Evolutionary conservation across 768 basidiomycete species (phyloP).

Genomic region (Harrya chromipes): DNA sequence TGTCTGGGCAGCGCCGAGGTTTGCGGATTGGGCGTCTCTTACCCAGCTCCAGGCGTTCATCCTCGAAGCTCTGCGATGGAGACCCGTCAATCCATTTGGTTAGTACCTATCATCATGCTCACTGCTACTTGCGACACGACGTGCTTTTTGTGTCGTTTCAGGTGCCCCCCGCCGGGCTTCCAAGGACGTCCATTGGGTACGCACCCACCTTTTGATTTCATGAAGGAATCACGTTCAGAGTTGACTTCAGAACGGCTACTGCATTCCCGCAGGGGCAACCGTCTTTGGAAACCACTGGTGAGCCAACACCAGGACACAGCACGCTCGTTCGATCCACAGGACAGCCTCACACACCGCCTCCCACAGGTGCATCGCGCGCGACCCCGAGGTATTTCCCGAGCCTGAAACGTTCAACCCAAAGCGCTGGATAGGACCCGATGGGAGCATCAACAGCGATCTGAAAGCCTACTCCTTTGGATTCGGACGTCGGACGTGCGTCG

Average conservation of each 20-base stretch:
- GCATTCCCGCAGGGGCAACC: constrained; percentile 34
- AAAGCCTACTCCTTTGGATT: constrained; percentile 54
- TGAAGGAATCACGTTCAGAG: background rate
- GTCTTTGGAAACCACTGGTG: constrained; percentile 33
- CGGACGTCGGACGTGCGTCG: constrained; percentile 37
- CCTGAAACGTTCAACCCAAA: constrained; percentile 54
- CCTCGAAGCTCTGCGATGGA: constrained; percentile 38
- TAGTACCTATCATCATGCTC: background rate
- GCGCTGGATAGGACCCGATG: constrained; percentile 48
- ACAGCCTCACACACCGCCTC: too few species aligned
- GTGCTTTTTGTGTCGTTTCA: background rate
- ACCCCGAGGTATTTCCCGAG: constrained; percentile 25
- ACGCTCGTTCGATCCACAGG: too few species aligned
- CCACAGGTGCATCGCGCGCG: constrained; percentile 21
- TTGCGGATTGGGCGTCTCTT: constrained; percentile 32
- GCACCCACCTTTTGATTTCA: background rate
- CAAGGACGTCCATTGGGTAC: constrained; percentile 26
- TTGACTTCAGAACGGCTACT: constrained; percentile 28
- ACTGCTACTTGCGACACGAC: background rate
- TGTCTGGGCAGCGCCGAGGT: constrained; percentile 32
- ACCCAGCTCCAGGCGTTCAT: constrained; percentile 38
- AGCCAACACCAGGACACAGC: too few species aligned
- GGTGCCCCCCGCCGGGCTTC: constrained; percentile 24
- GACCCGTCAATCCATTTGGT: constrained; percentile 36
- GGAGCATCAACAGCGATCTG: constrained; percentile 46